Conservation (phyloP, 352 stramenopile species). For the Phytophthora podocarpi region DNA sequence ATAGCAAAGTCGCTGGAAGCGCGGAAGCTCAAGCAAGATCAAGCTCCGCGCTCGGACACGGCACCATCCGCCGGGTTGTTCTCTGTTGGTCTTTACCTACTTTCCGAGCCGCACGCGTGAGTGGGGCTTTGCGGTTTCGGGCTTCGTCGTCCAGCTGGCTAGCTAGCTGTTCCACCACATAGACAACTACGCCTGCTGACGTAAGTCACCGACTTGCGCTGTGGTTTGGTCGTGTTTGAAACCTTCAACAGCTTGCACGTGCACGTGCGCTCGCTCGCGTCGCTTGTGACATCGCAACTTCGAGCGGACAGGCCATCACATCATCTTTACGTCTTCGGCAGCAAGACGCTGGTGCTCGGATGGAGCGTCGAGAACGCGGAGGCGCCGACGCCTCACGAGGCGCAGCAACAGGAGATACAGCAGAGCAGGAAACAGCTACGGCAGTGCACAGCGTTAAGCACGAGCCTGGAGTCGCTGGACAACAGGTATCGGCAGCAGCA, state of each 20-base stretch:
- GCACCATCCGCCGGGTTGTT: constrained; percentile 15
- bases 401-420: constrained; percentile 20
- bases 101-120: constrained; percentile 1
- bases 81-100: constrained; percentile 24
- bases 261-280: not conserved
- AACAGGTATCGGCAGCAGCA: not conserved
- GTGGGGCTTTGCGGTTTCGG: constrained; percentile 9
- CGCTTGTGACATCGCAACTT: constrained; percentile 16
- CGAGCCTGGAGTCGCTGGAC: constrained; percentile 1
- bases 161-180: constrained; percentile 15
- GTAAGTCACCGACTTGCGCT: constrained; percentile 29
- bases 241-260: constrained; percentile 13
- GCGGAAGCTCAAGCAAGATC: constrained; percentile 17
- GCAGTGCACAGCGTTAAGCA: constrained; percentile 6
- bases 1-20: constrained; percentile 29
- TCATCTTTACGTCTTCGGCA: constrained; percentile 8
- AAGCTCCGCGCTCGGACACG: not conserved
- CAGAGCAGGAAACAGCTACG: not conserved
- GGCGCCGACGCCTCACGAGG: not conserved
- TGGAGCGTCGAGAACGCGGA: constrained; percentile 15
- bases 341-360: not conserved
- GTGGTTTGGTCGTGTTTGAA: constrained; percentile 31
- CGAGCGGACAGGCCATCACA: constrained; percentile 8
- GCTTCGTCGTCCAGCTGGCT: constrained; percentile 26
- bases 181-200: constrained; percentile 11